These are phyloP conservation scores for Neoarthrinium moseri DNA, from an alignment of 2,329 filamentous ascomycete species.

Conservation along the genomic window DNA sequence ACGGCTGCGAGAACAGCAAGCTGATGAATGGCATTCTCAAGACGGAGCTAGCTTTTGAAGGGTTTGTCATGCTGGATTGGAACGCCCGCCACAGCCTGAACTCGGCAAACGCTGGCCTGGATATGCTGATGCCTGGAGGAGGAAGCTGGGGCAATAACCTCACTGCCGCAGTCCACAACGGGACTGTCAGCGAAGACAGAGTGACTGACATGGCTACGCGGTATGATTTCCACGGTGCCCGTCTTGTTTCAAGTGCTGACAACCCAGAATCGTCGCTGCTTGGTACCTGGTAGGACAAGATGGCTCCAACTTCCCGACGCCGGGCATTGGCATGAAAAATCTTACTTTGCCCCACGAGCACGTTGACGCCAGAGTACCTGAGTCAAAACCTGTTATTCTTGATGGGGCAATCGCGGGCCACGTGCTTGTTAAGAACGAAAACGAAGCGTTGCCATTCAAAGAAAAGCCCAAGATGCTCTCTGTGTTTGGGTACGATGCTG, in stretches of 20 bases:
- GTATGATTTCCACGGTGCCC: slow-evolving; percentile 25
- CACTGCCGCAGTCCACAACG: slow-evolving; percentile 73
- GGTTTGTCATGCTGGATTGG: slow-evolving; percentile 71
- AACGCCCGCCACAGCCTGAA: slow-evolving; percentile 60
- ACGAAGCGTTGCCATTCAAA: slow-evolving; percentile 59
- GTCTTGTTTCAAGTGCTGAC: not conserved
- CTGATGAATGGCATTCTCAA: slow-evolving; percentile 69
- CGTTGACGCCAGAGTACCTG: slow-evolving; percentile 48
- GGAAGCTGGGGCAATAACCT: slow-evolving; percentile 65
- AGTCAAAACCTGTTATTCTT: slow-evolving; percentile 42
- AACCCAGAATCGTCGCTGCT: slow-evolving; percentile 59
- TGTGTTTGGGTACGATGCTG: slow-evolving; percentile 65
- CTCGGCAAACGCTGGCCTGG: slow-evolving; percentile 57
- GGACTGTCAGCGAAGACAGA: slow-evolving; percentile 67
- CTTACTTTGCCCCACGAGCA: slow-evolving; percentile 45
- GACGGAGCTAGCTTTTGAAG: slow-evolving; percentile 62
- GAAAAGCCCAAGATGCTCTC: slow-evolving; percentile 55
- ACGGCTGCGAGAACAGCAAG: slow-evolving; percentile 72
- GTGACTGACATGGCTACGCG: slow-evolving; percentile 79
- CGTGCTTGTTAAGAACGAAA: slow-evolving; percentile 74
- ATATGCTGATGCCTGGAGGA: slow-evolving; percentile 68
- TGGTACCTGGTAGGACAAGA: slow-evolving; percentile 59
- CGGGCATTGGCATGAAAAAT: slow-evolving; percentile 58
- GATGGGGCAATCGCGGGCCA: slow-evolving; percentile 61
- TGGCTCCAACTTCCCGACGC: slow-evolving; percentile 42